Conservation (phyloP, 2,329 filamentous ascomycete species). For the Botryotinia globosa region DNA sequence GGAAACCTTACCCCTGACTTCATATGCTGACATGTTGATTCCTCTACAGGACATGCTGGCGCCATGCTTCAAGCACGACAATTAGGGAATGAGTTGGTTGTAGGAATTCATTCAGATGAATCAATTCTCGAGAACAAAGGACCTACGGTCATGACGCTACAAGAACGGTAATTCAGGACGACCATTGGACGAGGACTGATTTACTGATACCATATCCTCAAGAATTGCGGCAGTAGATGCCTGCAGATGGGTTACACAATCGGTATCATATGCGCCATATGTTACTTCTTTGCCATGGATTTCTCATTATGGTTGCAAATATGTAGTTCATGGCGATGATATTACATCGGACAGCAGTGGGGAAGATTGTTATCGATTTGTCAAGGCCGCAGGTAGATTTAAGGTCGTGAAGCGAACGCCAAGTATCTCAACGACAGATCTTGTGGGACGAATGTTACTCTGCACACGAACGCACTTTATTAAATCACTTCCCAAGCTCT, state of each 20-base stretch:
- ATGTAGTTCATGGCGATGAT: slow-evolving; percentile 95
- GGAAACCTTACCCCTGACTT: slow-evolving; percentile 4
- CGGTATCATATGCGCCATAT: slow-evolving; percentile 84
- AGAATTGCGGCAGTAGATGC: slow-evolving; percentile 88
- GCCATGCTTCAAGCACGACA: slow-evolving; percentile 95
- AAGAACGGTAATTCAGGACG: slow-evolving; percentile 63
- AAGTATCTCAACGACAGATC: slow-evolving; percentile 93
- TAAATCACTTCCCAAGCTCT: slow-evolving; percentile 66
- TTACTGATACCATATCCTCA: slow-evolving; percentile 34
- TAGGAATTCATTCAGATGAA: slow-evolving; percentile 94
- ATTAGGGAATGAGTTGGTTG: slow-evolving; percentile 81
- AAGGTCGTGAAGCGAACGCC: slow-evolving; percentile 96
- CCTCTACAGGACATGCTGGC: slow-evolving; percentile 75
- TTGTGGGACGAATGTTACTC: slow-evolving; percentile 96
- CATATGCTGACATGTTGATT: slow-evolving; percentile 8
- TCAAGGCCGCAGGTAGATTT: slow-evolving; percentile 91
- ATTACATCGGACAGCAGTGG: slow-evolving; percentile 93
- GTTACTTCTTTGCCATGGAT: slow-evolving; percentile 94
- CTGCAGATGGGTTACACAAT: slow-evolving; percentile 88
- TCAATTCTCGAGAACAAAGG: slow-evolving; percentile 96
- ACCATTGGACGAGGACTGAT: slow-evolving; percentile 26
- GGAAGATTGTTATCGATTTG: slow-evolving; percentile 96
- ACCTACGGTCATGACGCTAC: slow-evolving; percentile 91
- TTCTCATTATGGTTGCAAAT: slow-evolving; percentile 89
- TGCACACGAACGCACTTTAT: slow-evolving; percentile 96